Conservation (phyloP, 2,329 filamentous ascomycete genomes). For the Exophiala phaeomuriformis region DNA sequence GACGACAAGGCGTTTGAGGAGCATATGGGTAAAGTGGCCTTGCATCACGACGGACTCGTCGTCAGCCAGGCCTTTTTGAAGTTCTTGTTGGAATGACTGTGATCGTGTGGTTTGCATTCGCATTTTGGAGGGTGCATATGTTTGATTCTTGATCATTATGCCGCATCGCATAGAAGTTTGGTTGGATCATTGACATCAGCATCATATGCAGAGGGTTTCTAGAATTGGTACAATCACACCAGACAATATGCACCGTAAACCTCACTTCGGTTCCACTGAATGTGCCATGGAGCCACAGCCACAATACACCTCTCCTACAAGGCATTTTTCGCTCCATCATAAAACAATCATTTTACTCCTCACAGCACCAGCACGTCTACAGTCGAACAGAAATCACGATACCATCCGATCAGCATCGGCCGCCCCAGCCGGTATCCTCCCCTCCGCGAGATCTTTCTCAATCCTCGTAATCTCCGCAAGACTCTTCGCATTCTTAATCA, state of each 20-base stretch:
- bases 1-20: conserved; percentile 61
- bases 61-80: conserved; percentile 67
- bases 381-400: neutral
- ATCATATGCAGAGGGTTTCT: no score
- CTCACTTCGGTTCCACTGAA: neutral
- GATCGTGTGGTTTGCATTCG: no score
- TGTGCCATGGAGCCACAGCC: neutral
- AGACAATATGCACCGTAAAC: no score
- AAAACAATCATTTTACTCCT: no score
- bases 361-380: no score
- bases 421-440: conserved; percentile 65
- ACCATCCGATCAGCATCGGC: conserved; percentile 33
- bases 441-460: conserved; percentile 88
- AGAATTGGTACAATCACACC: no score
- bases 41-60: conserved; percentile 70
- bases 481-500: conserved; percentile 82
- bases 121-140: no score
- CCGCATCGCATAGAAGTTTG: no score
- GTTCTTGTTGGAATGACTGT: conserved; percentile 57
- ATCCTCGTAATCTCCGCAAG: conserved; percentile 81
- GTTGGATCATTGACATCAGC: no score
- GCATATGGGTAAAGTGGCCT: conserved; percentile 57
- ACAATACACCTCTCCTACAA: no score
- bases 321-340: no score
- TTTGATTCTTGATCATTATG: no score